Conservation (phyloP, 805 yeast genomes). For the Teunomyces cretensis region DNA sequence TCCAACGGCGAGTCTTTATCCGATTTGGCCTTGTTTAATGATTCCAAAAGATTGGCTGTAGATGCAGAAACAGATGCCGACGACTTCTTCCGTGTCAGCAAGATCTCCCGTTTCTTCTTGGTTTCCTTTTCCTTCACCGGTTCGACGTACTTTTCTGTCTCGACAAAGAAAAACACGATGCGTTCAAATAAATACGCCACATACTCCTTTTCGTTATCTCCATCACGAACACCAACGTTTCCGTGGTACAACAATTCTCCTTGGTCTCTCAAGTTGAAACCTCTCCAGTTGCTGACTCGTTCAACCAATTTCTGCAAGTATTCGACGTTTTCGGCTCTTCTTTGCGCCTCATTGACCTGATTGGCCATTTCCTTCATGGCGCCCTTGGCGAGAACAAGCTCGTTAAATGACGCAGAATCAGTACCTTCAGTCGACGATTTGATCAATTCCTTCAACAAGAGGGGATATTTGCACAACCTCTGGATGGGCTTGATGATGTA, state of each 20-base stretch:
- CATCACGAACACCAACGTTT: slow-evolving; percentile 64
- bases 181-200: slow-evolving; percentile 84
- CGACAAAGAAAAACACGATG: slow-evolving; percentile 51
- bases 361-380: slow-evolving; percentile 82
- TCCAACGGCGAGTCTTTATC: slow-evolving; percentile 40
- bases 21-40: slow-evolving; percentile 28
- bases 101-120: slow-evolving; percentile 35
- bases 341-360: slow-evolving; percentile 89
- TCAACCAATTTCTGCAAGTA: slow-evolving; percentile 65
- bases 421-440: slow-evolving; percentile 53
- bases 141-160: slow-evolving; percentile 16
- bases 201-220: slow-evolving; percentile 78
- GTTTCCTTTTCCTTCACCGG: slow-evolving; percentile 23
- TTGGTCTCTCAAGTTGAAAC: slow-evolving; percentile 72
- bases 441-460: slow-evolving; percentile 71
- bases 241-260: slow-evolving; percentile 85
- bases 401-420: slow-evolving; percentile 47
- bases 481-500: slow-evolving; percentile 93
- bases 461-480: slow-evolving; percentile 92
- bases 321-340: slow-evolving; percentile 83
- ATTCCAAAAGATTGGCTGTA: slow-evolving; percentile 36
- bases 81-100: slow-evolving; percentile 52
- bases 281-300: slow-evolving; percentile 89
- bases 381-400: slow-evolving; percentile 65
- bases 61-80: slow-evolving; percentile 32